Percentiles rank a stretch among this genome's conserved stretches.
Conservation (phyloP, 139 green algal genomes). For the Deuterostichococcus epilithicus region DNA sequence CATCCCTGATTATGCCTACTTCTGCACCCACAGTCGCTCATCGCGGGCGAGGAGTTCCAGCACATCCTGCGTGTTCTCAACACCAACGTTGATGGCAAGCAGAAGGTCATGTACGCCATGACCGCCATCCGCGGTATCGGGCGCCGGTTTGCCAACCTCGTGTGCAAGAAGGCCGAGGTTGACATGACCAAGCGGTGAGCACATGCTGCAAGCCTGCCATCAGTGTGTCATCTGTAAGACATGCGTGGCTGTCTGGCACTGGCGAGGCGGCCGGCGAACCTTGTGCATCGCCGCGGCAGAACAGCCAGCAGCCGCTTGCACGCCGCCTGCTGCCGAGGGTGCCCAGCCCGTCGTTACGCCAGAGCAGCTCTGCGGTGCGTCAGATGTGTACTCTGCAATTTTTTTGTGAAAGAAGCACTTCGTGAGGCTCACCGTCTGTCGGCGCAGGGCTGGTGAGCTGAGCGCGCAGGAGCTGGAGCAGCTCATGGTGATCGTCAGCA, state of each 20-base stretch:
- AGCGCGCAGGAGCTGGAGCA: slow-evolving; percentile 93
- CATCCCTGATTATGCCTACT: background rate
- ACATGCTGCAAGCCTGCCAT: background rate
- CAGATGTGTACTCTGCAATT: no score
- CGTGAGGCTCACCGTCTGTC: no score
- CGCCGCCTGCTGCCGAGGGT: no score
- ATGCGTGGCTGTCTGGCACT: background rate
- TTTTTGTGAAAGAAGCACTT: no score
- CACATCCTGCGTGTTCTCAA: slow-evolving; percentile 99
- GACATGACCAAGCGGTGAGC: slow-evolving; percentile 85
- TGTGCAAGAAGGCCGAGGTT: slow-evolving; percentile 98
- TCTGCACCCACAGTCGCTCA: slow-evolving; percentile 39
- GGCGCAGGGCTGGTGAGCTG: slow-evolving; percentile 84
- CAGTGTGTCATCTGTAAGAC: background rate
- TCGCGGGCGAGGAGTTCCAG: slow-evolving; percentile 89
- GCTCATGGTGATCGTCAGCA: slow-evolving; percentile 96
- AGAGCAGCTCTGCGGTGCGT: no score
- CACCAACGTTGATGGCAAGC: slow-evolving; percentile 97
- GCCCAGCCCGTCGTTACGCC: no score
- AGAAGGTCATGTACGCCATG: slow-evolving; percentile 98
- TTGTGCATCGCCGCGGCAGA: no score
- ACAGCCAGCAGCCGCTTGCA: no score
- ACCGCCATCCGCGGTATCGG: slow-evolving; percentile 96
- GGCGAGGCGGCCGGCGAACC: no score
- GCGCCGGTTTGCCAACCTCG: slow-evolving; percentile 93